phyloP scores from a whole-genome alignment of 768 basidiomycete genomes.

The Mycena crocata region DNA sequence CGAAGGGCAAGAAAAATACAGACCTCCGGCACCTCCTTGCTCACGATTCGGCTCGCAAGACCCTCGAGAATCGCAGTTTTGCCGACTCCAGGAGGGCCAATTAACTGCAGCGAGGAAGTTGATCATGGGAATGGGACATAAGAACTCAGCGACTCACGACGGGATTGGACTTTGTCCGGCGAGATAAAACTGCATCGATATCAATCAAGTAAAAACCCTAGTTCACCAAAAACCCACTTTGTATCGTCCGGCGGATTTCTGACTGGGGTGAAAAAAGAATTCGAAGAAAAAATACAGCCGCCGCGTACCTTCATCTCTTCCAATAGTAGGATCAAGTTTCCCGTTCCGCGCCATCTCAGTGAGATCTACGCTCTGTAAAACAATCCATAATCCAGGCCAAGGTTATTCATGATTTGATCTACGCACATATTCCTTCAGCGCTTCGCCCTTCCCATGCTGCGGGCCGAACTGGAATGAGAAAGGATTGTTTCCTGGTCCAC shows the following conservation, averaged over 20 bases:
- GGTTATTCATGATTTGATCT: neutral
- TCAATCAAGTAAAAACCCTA: neutral
- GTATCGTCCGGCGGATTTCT: slow-evolving; percentile 92
- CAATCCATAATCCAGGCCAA: neutral
- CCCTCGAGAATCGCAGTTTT: slow-evolving; percentile 95
- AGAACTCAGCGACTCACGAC: slow-evolving; percentile 64
- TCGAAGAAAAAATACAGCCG: neutral
- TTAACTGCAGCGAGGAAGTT: slow-evolving; percentile 58
- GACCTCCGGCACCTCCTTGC: slow-evolving; percentile 93
- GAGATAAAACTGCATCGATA: slow-evolving; percentile 71
- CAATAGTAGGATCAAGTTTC: slow-evolving; percentile 92
- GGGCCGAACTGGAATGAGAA: slow-evolving; percentile 61
- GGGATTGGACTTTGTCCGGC: slow-evolving; percentile 93
- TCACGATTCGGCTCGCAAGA: slow-evolving; percentile 86
- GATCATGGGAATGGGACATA: neutral
- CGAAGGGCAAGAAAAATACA: slow-evolving; percentile 28
- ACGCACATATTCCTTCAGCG: slow-evolving; percentile 80
- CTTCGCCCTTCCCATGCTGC: slow-evolving; percentile 83
- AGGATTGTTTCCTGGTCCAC: slow-evolving; percentile 38
- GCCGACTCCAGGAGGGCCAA: slow-evolving; percentile 90
- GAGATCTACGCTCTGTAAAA: slow-evolving; percentile 77
- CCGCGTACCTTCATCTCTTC: slow-evolving; percentile 79
- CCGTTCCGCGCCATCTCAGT: slow-evolving; percentile 87
- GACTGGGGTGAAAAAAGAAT: slow-evolving; percentile 8
- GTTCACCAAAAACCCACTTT: slow-evolving; percentile 82